Conservation (phyloP, 2,329 filamentous ascomycete species). For the Nothomitra cinnamomea region DNA sequence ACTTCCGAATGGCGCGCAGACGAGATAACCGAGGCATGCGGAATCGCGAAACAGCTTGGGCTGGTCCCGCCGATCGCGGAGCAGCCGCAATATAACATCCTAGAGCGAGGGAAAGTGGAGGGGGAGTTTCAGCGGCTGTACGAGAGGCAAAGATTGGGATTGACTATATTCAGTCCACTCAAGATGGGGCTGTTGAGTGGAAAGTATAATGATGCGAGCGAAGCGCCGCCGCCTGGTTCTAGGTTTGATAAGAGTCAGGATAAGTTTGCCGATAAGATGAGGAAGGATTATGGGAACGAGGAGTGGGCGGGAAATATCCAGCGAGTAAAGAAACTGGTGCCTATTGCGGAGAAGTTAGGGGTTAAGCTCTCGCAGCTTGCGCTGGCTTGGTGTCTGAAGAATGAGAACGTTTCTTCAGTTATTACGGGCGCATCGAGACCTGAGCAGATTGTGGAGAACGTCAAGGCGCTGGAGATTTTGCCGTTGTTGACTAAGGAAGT, state of each 20-base stretch:
- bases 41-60: conserved; percentile 40
- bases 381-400: conserved; percentile 42
- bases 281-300: conserved; percentile 27
- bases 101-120: conserved; percentile 43
- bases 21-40: conserved; percentile 46
- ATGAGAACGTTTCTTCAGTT: conserved; percentile 38
- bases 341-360: conserved; percentile 47
- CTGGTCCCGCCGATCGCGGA: conserved; percentile 48
- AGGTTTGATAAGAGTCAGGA: conserved; percentile 38
- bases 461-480: conserved; percentile 27
- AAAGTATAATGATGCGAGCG: conserved; percentile 37
- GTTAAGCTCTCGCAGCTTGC: conserved; percentile 38
- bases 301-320: conserved; percentile 38
- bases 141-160: conserved; percentile 39
- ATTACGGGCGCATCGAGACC: conserved; percentile 32
- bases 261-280: conserved; percentile 33
- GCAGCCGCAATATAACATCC: conserved; percentile 50
- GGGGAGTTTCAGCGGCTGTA: conserved; percentile 43
- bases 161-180: conserved; percentile 49
- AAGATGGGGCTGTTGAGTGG: conserved; percentile 44
- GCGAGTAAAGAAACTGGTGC: conserved; percentile 34
- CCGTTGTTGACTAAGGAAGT: conserved; percentile 26
- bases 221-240: conserved; percentile 42
- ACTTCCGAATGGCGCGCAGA: conserved; percentile 46
- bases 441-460: conserved; percentile 25